Conservation (phyloP, 2,329 filamentous ascomycete genomes). For the Nothophaeocryptopus gaeumannii region DNA sequence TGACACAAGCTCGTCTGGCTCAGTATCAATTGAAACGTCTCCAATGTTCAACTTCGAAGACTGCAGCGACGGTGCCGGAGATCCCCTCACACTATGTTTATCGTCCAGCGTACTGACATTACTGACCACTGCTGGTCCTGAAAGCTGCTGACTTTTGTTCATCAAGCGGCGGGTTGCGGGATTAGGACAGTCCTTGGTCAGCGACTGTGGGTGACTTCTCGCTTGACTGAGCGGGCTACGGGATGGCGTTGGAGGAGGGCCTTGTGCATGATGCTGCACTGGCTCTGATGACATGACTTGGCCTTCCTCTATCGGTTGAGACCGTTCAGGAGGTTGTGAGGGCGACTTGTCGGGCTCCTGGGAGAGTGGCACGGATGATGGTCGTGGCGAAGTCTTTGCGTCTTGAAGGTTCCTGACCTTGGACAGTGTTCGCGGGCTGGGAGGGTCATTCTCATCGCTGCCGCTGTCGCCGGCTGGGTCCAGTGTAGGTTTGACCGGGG, state of each 20-base stretch:
- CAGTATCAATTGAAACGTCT: slow-evolving; percentile 16
- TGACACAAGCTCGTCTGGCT: slow-evolving; percentile 32
- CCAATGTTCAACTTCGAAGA: slow-evolving; percentile 27
- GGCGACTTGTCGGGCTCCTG: neutral
- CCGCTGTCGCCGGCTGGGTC: slow-evolving; percentile 4
- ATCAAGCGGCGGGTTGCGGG: slow-evolving; percentile 28
- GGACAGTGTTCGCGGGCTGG: slow-evolving; percentile 14
- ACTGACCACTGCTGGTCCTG: slow-evolving; percentile 33
- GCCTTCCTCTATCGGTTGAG: too few relatives aligned
- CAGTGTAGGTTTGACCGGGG: slow-evolving; percentile 1
- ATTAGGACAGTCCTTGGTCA: slow-evolving; percentile 24
- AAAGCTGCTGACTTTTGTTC: slow-evolving; percentile 19
- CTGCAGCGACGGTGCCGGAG: slow-evolving; percentile 29
- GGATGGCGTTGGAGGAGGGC: slow-evolving; percentile 6
- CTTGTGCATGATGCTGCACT: neutral
- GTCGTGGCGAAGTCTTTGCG: neutral
- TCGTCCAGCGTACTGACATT: slow-evolving; percentile 33
- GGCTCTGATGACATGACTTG: too few relatives aligned
- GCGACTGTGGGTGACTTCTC: slow-evolving; percentile 16
- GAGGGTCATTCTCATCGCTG: slow-evolving; percentile 17
- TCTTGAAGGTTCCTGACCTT: slow-evolving; percentile 5
- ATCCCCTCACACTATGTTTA: slow-evolving; percentile 28
- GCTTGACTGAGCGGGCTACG: slow-evolving; percentile 23
- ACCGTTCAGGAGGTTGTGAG: neutral
- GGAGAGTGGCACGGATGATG: neutral